These are phyloP conservation scores for Bacidia gigantensis DNA, from an alignment of 495 filamentous ascomycete species.

Conservation along the genomic window DNA sequence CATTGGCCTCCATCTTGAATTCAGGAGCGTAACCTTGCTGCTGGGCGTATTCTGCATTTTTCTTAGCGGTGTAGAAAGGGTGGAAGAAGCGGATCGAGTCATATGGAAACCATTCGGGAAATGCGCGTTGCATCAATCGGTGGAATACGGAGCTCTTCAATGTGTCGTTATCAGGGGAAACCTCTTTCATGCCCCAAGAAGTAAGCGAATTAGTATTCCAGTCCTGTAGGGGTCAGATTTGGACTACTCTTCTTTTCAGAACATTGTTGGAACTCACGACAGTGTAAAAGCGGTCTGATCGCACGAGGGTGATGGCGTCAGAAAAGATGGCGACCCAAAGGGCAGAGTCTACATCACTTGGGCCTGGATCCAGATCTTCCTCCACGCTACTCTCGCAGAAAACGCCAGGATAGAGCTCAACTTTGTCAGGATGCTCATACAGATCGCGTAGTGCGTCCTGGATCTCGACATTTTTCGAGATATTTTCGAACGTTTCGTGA, in stretches of 20 bases:
- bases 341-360: constrained; percentile 3
- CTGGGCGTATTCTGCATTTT: constrained; percentile 19
- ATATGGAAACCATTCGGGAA: constrained; percentile 22
- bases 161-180: constrained; percentile 17
- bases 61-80: constrained; percentile 21
- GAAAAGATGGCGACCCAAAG: constrained; percentile 15
- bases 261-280: no score
- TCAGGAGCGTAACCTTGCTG: constrained; percentile 7
- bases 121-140: constrained; percentile 19
- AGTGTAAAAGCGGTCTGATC: constrained; percentile 18
- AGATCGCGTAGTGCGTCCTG: constrained; percentile 23
- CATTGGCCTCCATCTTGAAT: not conserved
- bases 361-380: not conserved
- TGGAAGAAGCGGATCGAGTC: constrained; percentile 21
- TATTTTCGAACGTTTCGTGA: constrained; percentile 27
- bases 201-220: constrained; percentile 18
- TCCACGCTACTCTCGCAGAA: constrained; percentile 17
- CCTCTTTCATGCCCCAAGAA: constrained; percentile 20
- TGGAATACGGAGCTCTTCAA: constrained; percentile 18
- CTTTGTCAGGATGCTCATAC: constrained; percentile 28
- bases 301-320: constrained; percentile 16
- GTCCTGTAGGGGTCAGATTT: constrained; percentile 12
- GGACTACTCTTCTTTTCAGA: not conserved
- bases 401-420: constrained; percentile 32
- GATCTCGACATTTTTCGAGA: constrained; percentile 26